phyloP scores from a whole-genome alignment of 2,329 filamentous ascomycete species.

The Neofusicoccum laricinum region DNA sequence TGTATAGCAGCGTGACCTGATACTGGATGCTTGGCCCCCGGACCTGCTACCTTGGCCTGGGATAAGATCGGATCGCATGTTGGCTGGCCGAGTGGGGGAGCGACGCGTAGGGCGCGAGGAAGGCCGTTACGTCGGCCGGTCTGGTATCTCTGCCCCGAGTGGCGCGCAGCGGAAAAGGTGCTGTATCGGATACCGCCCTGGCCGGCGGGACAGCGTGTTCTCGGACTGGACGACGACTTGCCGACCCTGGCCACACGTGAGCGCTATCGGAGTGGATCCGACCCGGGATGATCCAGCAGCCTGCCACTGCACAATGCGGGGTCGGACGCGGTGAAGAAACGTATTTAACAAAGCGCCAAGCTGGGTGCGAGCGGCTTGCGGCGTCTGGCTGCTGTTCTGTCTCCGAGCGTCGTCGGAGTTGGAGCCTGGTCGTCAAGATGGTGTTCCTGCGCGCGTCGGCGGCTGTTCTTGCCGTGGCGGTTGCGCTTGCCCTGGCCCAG shows the following conservation, averaged over 20 bases:
- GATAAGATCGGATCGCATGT: slow-evolving; percentile 15
- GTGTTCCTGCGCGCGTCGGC: slow-evolving; percentile 10
- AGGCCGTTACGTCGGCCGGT: not conserved
- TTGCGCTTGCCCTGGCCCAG: slow-evolving; percentile 12
- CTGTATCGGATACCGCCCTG: not conserved
- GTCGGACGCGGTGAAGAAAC: not conserved
- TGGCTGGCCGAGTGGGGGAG: slow-evolving; percentile 8
- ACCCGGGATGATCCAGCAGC: not conserved
- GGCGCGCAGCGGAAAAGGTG: not conserved
- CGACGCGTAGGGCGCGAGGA: not conserved
- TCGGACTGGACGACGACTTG: slow-evolving; percentile 6
- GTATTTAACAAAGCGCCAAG: slow-evolving; percentile 11
- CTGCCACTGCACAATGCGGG: not conserved
- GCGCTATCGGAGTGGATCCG: slow-evolving; percentile 5
- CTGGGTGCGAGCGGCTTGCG: not conserved
- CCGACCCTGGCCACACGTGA: slow-evolving; percentile 5
- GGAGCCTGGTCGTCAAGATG: not conserved
- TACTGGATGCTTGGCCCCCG: slow-evolving; percentile 8
- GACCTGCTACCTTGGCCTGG: slow-evolving; percentile 6
- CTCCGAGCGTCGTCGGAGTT: not conserved
- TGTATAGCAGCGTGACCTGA: slow-evolving; percentile 3
- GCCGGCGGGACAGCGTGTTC: not conserved
- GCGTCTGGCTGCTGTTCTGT: not conserved
- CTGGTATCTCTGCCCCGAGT: not conserved
- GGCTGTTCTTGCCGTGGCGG: slow-evolving; percentile 2